Evolutionary conservation across 345 rosid species (phyloP).

Genomic region (Corchorus capsularis): DNA sequence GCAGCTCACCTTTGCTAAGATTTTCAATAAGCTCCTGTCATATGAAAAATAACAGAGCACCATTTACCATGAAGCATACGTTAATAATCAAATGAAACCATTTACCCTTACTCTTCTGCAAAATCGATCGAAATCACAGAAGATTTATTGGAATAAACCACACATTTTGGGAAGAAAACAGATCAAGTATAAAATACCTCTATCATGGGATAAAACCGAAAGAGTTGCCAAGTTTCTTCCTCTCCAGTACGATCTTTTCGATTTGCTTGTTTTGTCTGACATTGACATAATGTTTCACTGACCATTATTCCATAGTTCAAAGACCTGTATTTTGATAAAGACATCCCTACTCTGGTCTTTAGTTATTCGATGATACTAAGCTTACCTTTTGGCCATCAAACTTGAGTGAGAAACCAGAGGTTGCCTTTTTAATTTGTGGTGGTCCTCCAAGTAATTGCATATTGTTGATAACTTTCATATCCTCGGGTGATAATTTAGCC

Average conservation of each 20-base stretch:
- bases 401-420: conserved; percentile 75
- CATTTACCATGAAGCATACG: conserved; percentile 9
- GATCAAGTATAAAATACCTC: conserved; percentile 53
- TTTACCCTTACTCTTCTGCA: no score
- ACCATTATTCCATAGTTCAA: background rate
- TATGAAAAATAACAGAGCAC: conserved; percentile 11
- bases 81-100: background rate
- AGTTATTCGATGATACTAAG: conserved; percentile 7
- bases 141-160: no score
- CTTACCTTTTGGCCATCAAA: conserved; percentile 80
- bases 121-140: no score
- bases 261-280: conserved; percentile 73
- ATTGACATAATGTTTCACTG: conserved; percentile 22
- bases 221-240: conserved; percentile 91
- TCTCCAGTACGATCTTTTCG: conserved; percentile 86
- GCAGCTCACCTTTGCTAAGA: conserved; percentile 60
- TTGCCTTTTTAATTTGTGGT: conserved; percentile 45
- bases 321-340: background rate
- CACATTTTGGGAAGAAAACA: no score
- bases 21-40: conserved; percentile 78
- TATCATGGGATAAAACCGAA: conserved; percentile 83
- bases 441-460: conserved; percentile 77
- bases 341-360: conserved; percentile 10
- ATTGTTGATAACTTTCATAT: conserved; percentile 76
- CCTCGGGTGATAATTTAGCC: conserved; percentile 69